Evolutionary conservation across 2,329 filamentous ascomycete species (phyloP), one percentile per base, ranked within the genome.

Genomic region (Nigrospora osmanthi): DNA sequence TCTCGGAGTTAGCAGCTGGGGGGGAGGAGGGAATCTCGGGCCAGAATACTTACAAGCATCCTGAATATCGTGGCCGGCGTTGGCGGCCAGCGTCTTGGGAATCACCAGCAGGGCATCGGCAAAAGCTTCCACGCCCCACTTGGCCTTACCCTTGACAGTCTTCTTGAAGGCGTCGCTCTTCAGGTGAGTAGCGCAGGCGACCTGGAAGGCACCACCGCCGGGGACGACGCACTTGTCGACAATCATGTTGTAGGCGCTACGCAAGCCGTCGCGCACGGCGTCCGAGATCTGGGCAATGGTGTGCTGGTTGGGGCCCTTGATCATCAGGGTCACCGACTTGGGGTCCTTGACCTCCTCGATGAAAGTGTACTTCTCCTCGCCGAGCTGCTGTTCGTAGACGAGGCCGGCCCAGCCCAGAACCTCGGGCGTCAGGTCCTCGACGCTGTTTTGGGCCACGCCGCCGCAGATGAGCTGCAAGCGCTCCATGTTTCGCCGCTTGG

Each of bases 401-500:
- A 88, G 79, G 44, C 93, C 93, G 43, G 93, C 93, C 90, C 91
- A 98, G 51, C 93, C 93, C 44, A 98, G 83, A 48, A 91, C 76
- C 39, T 95, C 89, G 2, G 89, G 85, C 4, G 83, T 81, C 50
- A 98, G 70, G 59, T 97, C 93, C 35, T 98, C 93, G 6, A 96
- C 91, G 58, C 88, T 95, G 78, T 98, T 98, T 69, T 96, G 91
- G 44, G 93, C 83, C 43, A 78, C 74, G 60, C 93, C 93, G 47
- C 93, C 93, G 62, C 90, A 96, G 49, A 97, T 81, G 52, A 98
- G 81, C 70, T 98, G 93, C 54, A 98, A 74, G 59, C 93, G 83
- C 76, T 98, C 93, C 93, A 98, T 98, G 73, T 98, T 98, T 64
- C 93, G 86, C 67, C 93, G 80, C 84, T 98, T 98, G 35, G 93